Percentiles rank a stretch among this genome's conserved stretches.
Evolutionary conservation across 116 monocot species (phyloP).

Genomic region (Posidonia oceanica): DNA sequence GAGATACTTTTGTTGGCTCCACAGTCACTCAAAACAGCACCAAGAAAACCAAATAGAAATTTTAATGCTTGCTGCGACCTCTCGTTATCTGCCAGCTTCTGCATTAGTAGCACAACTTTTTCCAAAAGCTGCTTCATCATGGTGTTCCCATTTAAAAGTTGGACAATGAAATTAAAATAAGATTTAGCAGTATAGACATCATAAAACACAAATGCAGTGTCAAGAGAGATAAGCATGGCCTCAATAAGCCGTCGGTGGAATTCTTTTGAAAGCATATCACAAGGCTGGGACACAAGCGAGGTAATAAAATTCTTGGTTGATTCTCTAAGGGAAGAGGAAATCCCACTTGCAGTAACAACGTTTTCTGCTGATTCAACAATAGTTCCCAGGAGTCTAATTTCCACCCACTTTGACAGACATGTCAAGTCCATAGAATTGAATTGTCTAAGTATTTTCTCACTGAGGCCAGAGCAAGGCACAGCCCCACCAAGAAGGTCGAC

Average conservation of each 20-base stretch:
- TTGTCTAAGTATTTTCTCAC: conserved; percentile 42
- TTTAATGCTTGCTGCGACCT: conserved; percentile 51
- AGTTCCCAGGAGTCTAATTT: conserved; percentile 54
- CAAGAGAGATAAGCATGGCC: conserved; percentile 69
- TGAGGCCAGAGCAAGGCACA: conserved; percentile 29
- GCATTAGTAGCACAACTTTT: conserved; percentile 46
- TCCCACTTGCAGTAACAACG: conserved; percentile 24
- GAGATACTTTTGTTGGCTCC: conserved; percentile 24
- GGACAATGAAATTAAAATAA: conserved; percentile 64
- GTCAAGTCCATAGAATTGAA: conserved; percentile 67
- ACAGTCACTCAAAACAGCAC: conserved; percentile 47
- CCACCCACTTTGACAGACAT: conserved; percentile 61
- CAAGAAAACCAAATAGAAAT: conserved; percentile 71
- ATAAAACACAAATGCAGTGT: conserved; percentile 57
- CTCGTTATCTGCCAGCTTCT: conserved; percentile 53
- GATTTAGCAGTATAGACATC: conserved; percentile 66
- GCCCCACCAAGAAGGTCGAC: conserved; percentile 44
- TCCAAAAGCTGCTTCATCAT: conserved; percentile 59
- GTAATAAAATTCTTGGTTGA: conserved; percentile 55
- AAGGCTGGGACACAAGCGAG: conserved; percentile 29
- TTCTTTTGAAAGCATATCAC: conserved; percentile 30
- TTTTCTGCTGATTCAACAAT: conserved; percentile 20
- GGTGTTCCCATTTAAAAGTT: conserved; percentile 52
- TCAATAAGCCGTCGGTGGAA: conserved; percentile 50
- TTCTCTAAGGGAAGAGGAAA: conserved; percentile 47